Base-by-base conservation (phyloP, 805 yeast genomes). In the Ogataea allantospora region DNA sequence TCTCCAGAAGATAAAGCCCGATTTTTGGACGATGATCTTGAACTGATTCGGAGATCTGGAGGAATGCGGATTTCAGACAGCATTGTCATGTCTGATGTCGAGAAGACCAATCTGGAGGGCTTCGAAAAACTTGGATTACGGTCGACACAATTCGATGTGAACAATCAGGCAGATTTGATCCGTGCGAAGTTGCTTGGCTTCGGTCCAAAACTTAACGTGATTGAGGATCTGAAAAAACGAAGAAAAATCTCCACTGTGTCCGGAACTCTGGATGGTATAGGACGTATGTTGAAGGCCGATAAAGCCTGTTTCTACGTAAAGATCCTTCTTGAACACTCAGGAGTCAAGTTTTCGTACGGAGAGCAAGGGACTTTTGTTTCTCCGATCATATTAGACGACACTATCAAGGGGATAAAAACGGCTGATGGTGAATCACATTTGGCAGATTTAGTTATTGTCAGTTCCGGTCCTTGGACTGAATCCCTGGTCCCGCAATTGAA, bases 391-490 rank as follows among this genome's bases (percentile, higher is more conserved):
- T 26, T 21, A 8, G 38, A 34, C 7, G 22, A 23, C 12, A n/a
- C 4, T 1, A 40, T 50, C 15, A 35, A 35, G 18, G 61, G 61
- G n/a, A 50, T 57, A 20, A 35, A 34, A 10, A 55, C 61, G 3
- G 33, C 29, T 13, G 62, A 58, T 40, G 59, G 55, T 2, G 34
- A 30, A 10, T 17, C 14, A 3, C 55, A 51, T 29, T 9, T 10
- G 5, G 48, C 51, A 6, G 50, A 51, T 32, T 30, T 51, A 12
- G 55, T 51, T 9, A 38, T 53, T 27, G 38, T 49, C 7, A 33
- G 43, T 15, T 33, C 46, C 13, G 55, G 57, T 9, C 51, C 54
- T 6, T 53, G 55, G 57, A 38, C 57, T 2, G 46, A 48, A 13
- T 38, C 46, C 7, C 27, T 47, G 12, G 36, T 40, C 24, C 46